These are phyloP conservation scores for Fraxinus excelsior DNA, from an alignment of 257 asterid species.

Conservation along the genomic window DNA sequence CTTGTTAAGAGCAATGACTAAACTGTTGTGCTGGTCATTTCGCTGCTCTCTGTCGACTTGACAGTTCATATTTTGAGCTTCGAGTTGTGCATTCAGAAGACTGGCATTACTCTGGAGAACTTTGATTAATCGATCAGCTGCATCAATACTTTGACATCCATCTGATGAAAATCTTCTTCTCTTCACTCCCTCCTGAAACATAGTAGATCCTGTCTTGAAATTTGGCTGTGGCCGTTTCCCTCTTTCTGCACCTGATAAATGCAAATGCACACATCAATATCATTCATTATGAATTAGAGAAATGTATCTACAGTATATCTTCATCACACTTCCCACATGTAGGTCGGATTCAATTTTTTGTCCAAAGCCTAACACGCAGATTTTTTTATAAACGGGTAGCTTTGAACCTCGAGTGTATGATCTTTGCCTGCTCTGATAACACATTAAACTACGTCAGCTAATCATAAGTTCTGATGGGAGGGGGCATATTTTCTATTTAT, in stretches of 20 bases:
- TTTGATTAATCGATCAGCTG: slow-evolving; percentile 37
- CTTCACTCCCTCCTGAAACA: slow-evolving; percentile 42
- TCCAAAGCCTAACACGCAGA: background rate
- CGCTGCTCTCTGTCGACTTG: slow-evolving; percentile 48
- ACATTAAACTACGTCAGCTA: too few species aligned
- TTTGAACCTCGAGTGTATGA: too few species aligned
- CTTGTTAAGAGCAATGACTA: slow-evolving; percentile 54
- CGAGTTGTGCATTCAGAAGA: slow-evolving; percentile 49
- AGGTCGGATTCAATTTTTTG: background rate
- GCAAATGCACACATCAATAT: slow-evolving; percentile 5
- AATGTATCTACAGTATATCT: too few species aligned
- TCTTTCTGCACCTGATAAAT: slow-evolving; percentile 37
- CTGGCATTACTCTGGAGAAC: slow-evolving; percentile 45
- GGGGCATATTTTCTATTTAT: too few species aligned
- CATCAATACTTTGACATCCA: slow-evolving; percentile 28
- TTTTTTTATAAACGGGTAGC: too few species aligned
- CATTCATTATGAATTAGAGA: background rate
- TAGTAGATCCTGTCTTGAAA: slow-evolving; percentile 35
- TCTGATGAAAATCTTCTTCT: slow-evolving; percentile 44
- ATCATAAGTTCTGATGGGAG: too few species aligned
- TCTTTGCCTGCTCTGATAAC: too few species aligned
- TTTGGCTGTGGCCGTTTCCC: slow-evolving; percentile 34
- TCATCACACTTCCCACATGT: background rate
- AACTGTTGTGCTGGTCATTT: slow-evolving; percentile 47
- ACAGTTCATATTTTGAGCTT: slow-evolving; percentile 42